Evolutionary conservation across 495 filamentous ascomycete genomes (phyloP), one percentile per base, ranked within the genome.

Genomic region (Hypoxylon lenormandii): DNA sequence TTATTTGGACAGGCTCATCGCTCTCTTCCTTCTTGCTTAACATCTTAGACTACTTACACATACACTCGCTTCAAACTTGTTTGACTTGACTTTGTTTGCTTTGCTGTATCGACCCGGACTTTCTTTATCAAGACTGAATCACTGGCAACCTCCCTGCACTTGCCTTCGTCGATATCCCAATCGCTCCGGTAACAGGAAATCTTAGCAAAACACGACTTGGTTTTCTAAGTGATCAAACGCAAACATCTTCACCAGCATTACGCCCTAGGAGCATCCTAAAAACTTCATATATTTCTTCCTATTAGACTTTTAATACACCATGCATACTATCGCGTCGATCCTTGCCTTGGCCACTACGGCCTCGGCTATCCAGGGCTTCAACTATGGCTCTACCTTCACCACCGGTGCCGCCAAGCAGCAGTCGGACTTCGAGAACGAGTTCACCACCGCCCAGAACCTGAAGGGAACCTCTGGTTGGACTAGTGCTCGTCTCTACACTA

Each of bases 391-490:
- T 22, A 86, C 83, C 71, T 78, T 84, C 78, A 78, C 78, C 30
- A 87, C 90, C 72, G 87, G 89, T 60, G 83, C 83, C 53, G 72
- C 82, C 76, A 92, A 90, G 74, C 56, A 69, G 33, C 85, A 91
- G 77, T 73, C 83, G 18, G 87, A 93, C 75, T 96, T 87, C 80
- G 81, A 90, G 76, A 73, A 79, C 23, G 84, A 90, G 69, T 97
- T 95, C 84, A 82, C 80, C 7, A 83, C 84, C 13, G 90, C 93
- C 56, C 86, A 91, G 76, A 79, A 80, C 55, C 86, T 96, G 28
- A 81, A 85, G 33, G 89, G 88, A 60, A 89, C 90, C 66, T 80
- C 81, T 30, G 92, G 87, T 62, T 96, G 94, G 82, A 90, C 83
- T 72, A 91, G 87, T 70, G 92, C 90, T 40, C 78, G 82, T 37